Evolutionary conservation across 2,329 filamentous ascomycete genomes (phyloP).

Genomic region (Grosmannia serpens): DNA sequence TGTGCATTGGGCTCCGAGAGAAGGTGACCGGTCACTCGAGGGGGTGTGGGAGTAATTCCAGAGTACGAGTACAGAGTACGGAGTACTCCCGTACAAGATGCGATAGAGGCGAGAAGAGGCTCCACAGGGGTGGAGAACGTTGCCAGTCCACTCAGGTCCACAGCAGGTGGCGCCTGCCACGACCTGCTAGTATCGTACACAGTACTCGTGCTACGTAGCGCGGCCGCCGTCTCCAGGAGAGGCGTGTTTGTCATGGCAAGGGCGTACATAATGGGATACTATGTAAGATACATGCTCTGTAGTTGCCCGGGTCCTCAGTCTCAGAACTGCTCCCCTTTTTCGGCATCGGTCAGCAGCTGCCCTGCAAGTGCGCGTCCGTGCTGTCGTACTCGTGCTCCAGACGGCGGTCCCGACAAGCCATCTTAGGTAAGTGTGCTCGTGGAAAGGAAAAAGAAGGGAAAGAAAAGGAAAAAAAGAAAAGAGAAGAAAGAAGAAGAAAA

Average conservation of each 20-base stretch:
- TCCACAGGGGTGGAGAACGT: background rate
- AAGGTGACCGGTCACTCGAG: background rate
- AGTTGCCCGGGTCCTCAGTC: no score
- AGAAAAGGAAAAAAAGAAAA: no score
- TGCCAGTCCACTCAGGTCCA: background rate
- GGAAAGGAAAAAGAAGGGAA: no score
- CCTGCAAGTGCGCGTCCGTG: background rate
- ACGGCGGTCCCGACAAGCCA: no score
- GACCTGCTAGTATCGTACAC: background rate
- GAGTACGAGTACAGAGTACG: no score
- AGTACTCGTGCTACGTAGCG: no score
- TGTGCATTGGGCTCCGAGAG: background rate
- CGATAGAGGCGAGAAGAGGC: background rate
- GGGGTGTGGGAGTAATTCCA: background rate
- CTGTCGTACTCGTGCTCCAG: background rate
- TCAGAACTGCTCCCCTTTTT: background rate
- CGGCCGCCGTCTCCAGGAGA: no score
- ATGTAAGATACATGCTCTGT: no score
- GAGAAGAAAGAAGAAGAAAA: no score
- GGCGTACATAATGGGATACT: no score
- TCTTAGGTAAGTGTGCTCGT: no score
- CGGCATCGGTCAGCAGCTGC: background rate
- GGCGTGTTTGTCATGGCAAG: background rate
- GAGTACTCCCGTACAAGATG: no score
- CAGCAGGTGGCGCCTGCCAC: background rate